phyloP scores from a whole-genome alignment of 805 yeast species.

The Schwanniomyces occidentalis region DNA sequence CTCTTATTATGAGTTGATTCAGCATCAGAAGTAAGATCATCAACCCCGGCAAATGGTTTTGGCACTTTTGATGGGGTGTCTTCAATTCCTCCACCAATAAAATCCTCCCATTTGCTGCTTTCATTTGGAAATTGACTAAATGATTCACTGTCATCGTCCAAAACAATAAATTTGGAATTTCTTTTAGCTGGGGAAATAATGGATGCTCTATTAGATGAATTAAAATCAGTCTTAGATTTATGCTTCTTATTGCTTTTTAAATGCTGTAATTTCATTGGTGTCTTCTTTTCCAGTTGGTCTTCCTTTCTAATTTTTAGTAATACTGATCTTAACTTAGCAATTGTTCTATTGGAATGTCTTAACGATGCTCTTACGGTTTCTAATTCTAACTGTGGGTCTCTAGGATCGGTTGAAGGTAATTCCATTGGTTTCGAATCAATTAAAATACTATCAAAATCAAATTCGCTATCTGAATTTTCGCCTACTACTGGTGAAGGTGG shows the following conservation, averaged over 20 bases:
- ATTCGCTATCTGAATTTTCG: conserved; percentile 27
- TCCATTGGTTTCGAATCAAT: conserved; percentile 27
- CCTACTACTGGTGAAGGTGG: not conserved
- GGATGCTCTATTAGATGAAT: conserved; percentile 3
- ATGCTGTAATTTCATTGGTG: conserved; percentile 12
- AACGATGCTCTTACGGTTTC: conserved; percentile 68
- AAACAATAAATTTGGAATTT: conserved; percentile 30
- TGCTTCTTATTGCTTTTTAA: conserved; percentile 12
- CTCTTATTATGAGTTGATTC: conserved; percentile 11
- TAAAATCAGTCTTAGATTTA: conserved; percentile 11
- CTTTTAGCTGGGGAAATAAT: conserved; percentile 36
- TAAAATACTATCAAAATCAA: conserved; percentile 35
- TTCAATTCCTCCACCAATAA: conserved; percentile 28
- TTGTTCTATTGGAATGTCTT: conserved; percentile 61
- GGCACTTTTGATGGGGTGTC: conserved; percentile 23
- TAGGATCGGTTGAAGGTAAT: conserved; percentile 31
- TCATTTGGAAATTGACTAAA: conserved; percentile 20
- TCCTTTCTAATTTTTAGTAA: conserved; percentile 47
- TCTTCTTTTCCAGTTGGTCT: conserved; percentile 10
- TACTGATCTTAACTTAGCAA: conserved; percentile 57
- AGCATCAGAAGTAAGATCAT: conserved; percentile 10
- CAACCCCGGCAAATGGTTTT: conserved; percentile 10
- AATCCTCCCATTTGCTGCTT: conserved; percentile 40
- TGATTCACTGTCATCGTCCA: conserved; percentile 22
- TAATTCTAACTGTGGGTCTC: conserved; percentile 52